Conservation (phyloP, 768 basidiomycete genomes). For the Leucogyrophana mollusca region DNA sequence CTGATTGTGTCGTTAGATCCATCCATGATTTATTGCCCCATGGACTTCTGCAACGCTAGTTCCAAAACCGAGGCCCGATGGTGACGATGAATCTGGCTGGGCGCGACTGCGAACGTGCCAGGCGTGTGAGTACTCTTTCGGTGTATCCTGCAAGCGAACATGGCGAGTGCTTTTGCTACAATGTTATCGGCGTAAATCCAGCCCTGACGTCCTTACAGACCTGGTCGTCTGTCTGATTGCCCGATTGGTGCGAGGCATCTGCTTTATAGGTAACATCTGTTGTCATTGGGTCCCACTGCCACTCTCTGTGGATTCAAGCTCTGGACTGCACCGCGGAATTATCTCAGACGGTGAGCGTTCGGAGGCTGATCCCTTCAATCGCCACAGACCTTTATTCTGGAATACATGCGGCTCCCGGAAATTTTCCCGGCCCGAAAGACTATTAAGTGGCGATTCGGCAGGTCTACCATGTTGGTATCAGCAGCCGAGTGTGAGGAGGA, state of each 20-base stretch:
- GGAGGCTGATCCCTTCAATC: slow-evolving; percentile 61
- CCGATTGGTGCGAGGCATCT: slow-evolving; percentile 72
- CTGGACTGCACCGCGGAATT: no score
- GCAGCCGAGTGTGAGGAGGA: slow-evolving; percentile 70
- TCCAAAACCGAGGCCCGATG: slow-evolving; percentile 45
- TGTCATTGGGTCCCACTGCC: no score
- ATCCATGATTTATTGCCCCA: slow-evolving; percentile 76
- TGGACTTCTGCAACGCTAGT: slow-evolving; percentile 75
- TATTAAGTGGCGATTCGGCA: slow-evolving; percentile 69
- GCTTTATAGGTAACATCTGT: no score
- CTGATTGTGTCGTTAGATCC: slow-evolving; percentile 57
- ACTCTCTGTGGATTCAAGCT: no score
- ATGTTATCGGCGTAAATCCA: slow-evolving; percentile 29
- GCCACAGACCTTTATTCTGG: slow-evolving; percentile 60
- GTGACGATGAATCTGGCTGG: slow-evolving; percentile 58
- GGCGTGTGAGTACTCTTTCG: slow-evolving; percentile 75
- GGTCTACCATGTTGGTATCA: slow-evolving; percentile 55
- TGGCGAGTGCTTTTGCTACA: slow-evolving; percentile 73
- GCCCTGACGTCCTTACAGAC: slow-evolving; percentile 45
- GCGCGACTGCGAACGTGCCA: slow-evolving; percentile 70
- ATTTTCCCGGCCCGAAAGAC: slow-evolving; percentile 44
- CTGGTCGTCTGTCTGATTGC: slow-evolving; percentile 75
- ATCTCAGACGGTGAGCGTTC: no score
- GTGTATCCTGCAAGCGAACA: slow-evolving; percentile 75
- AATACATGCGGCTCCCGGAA: slow-evolving; percentile 62